Percentiles rank a stretch among this genome's conserved stretches.
phyloP scores from a whole-genome alignment of 2,329 filamentous ascomycete genomes.

The Clarireedia hainanense region DNA sequence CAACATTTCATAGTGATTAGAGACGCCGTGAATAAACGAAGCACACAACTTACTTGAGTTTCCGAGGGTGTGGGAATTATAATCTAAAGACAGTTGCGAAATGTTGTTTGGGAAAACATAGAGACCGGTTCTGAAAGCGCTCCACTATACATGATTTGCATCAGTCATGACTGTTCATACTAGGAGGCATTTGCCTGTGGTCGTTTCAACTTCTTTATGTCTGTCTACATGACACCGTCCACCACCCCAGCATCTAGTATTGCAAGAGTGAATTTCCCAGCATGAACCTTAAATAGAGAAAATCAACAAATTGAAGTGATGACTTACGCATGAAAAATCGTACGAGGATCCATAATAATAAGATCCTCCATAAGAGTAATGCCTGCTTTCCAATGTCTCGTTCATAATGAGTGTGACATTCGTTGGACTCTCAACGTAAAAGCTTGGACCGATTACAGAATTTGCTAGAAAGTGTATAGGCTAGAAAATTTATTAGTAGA shows the following conservation, averaged over 20 bases:
- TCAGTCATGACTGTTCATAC: too few relatives aligned
- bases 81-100: neutral
- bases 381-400: too few relatives aligned
- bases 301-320: neutral
- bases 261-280: too few relatives aligned
- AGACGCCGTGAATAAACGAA: neutral
- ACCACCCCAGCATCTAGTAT: too few relatives aligned
- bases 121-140: constrained; percentile 10
- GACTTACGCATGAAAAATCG: constrained; percentile 9
- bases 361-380: neutral
- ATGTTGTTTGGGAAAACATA: constrained; percentile 12
- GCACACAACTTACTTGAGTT: neutral
- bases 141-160: constrained; percentile 9
- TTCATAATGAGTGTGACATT: neutral
- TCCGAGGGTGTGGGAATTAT: neutral
- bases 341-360: neutral
- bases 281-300: neutral
- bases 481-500: constrained; percentile 4
- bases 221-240: too few relatives aligned
- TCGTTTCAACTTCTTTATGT: too few relatives aligned
- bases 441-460: constrained; percentile 17
- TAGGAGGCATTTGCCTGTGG: too few relatives aligned
- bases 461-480: constrained; percentile 21
- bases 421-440: constrained; percentile 16
- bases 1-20: too few relatives aligned